Base-by-base conservation (phyloP, 495 filamentous ascomycete genomes). In the Aspergillus avenaceus region DNA sequence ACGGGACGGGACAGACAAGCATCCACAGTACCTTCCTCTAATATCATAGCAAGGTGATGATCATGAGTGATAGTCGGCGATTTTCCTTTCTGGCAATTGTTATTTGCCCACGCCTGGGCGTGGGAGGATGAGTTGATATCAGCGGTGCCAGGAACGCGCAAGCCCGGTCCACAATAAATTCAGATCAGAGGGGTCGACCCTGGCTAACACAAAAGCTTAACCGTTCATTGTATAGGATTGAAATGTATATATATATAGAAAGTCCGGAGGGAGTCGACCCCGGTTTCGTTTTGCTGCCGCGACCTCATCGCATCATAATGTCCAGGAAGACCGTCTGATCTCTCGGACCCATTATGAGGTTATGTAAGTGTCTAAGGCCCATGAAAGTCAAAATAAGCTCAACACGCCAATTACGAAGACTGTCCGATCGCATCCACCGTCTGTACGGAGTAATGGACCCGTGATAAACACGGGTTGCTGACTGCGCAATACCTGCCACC, bases 71-170 rank as follows among this genome's bases (percentile, higher is more conserved):
- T 59, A 31, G 43, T 21, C 49, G 25, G 49, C 47, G 50, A 53
- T 50, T 23, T 40, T 38, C 47, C 34, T 42, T 19, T 45, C n/a
- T 46, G 19, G 7, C 7, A 27, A 32, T 13, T 52, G 45, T 58
- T 36, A 59, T 55, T 55, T 55, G 56, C 49, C 14, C 31, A 50
- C 16, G 8, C 21, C 38, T 47, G 34, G n/a, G 23, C 41, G 41
- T 28, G 45, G 34, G 45, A 44, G 47, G 50, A 53, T 34, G 40
- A 22, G 16, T 41, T 56, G 58, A 54, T 49, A 53, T 56, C 53
- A 51, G 41, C 48, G 29, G 44, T 23, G 25, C 27, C 32, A 34
- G 29, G 34, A 60, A 60, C 58, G 26, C 58, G 58, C 58, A 60
- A 60, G 50, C 53, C 49, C 23, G 58, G 29, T 37, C 58, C 58